These are phyloP conservation scores for Wickerhamomyces xylosicus DNA, from an alignment of 805 yeast genomes.

Conservation along the genomic window DNA sequence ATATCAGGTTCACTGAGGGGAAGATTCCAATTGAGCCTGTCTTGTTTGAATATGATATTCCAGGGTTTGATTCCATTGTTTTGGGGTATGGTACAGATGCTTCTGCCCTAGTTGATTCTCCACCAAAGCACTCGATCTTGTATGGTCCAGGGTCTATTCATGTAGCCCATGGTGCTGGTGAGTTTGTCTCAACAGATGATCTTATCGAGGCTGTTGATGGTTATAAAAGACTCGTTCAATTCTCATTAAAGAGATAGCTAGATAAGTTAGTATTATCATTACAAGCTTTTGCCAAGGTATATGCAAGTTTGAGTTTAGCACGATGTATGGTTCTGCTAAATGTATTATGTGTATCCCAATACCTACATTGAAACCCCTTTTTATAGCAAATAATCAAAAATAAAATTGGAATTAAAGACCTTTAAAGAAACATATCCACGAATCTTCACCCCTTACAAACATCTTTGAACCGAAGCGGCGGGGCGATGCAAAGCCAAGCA, in stretches of 20 bases:
- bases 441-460: too few species aligned
- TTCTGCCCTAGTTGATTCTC: slow-evolving; percentile 26
- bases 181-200: slow-evolving; percentile 35
- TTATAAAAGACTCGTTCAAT: slow-evolving; percentile 27
- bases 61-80: slow-evolving; percentile 44
- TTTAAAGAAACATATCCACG: too few species aligned
- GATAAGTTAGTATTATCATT: too few species aligned
- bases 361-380: too few species aligned
- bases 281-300: too few species aligned
- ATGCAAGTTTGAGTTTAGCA: too few species aligned
- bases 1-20: slow-evolving; percentile 7
- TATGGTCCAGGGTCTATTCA: slow-evolving; percentile 57
- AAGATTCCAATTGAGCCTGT: slow-evolving; percentile 24
- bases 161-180: slow-evolving; percentile 50
- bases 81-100: slow-evolving; percentile 42
- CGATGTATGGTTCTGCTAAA: too few species aligned
- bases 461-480: too few species aligned
- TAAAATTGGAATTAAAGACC: too few species aligned
- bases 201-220: slow-evolving; percentile 39
- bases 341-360: too few species aligned
- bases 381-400: too few species aligned
- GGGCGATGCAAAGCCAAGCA: too few species aligned
- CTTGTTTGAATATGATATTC: slow-evolving; percentile 42
- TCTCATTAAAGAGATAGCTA: not conserved
- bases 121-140: slow-evolving; percentile 27